Evolutionary conservation across 2,329 filamentous ascomycete species (phyloP), one percentile per base, ranked within the genome.

Genomic region (Aspergillus japonicus): DNA sequence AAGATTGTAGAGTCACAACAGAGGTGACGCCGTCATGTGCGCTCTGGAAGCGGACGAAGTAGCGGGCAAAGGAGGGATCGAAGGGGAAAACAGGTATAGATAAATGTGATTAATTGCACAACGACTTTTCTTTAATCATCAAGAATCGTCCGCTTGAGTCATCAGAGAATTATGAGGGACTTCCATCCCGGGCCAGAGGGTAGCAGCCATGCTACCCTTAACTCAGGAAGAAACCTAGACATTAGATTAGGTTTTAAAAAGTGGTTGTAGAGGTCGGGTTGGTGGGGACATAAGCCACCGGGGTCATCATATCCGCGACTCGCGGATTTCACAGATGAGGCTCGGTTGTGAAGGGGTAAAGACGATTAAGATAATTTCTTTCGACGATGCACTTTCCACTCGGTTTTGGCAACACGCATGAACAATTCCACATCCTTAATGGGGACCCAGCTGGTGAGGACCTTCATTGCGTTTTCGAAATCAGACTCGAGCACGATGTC

Each of bases 401-500:
- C 94, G 14, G 91, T 87, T 71, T 89, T 89, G 26, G 92, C 88
- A 60, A 97, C 91, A 69, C 88, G 89, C 91, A 99, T 96, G 69
- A 99, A 83, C 59, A 96, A 78, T 73, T 98, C 92, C 71, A 96
- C 92, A 69, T 99, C 94, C 76, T 92, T 92, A 73, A 99, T 89
- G 21, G 94, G 92, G 49, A 98, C 89, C 87, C 91, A 96, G 58
- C 90, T 92, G 31, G 95, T 98, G 63, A 99, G 81, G 7, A 93
- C 90, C 79, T 97, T 98, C 95, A 99, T 99, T 50, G 90, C 90
- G 70, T 96, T 96, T 75, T 99, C 95, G 75, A 98, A 99, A 73
- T 99, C 95, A 19, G 91, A 92, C 69, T 96, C 92, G 5, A 97
- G 81, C 33, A 99, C 82, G 54, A 96, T 91, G 63, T 96, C 91